Conservation (phyloP, 2,329 filamentous ascomycete species). For the Verticillium nonalfalfae region DNA sequence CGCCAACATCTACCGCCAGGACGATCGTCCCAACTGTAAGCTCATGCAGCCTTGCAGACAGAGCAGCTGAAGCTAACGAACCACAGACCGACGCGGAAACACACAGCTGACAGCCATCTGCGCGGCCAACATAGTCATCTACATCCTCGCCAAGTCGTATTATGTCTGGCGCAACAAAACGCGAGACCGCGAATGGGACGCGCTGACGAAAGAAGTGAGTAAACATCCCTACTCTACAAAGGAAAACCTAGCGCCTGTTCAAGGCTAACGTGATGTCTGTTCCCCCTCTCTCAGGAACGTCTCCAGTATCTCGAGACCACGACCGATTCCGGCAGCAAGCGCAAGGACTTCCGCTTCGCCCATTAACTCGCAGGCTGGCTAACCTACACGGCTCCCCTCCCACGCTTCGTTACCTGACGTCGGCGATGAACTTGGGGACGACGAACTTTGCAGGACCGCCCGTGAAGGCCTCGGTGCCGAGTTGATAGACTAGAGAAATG, state of each 20-base stretch:
- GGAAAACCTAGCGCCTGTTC: slow-evolving; percentile 15
- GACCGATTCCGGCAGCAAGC: slow-evolving; percentile 36
- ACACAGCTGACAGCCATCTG: slow-evolving; percentile 41
- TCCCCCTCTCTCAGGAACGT: slow-evolving; percentile 12
- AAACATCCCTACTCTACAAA: slow-evolving; percentile 1
- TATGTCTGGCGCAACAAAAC: slow-evolving; percentile 42
- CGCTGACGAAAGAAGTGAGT: slow-evolving; percentile 34
- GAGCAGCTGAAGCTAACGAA: accelerated
- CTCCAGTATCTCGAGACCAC: slow-evolving; percentile 26
- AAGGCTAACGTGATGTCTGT: neutral
- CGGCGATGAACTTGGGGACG: slow-evolving; percentile 13
- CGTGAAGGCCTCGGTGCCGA: slow-evolving; percentile 18
- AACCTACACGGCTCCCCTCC: neutral
- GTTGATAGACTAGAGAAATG: slow-evolving; percentile 12
- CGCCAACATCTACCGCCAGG: slow-evolving; percentile 34
- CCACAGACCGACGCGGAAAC: slow-evolving; percentile 33
- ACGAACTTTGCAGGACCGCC: slow-evolving; percentile 15
- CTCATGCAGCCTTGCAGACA: accelerated
- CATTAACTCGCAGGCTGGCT: neutral
- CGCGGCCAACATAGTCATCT: slow-evolving; percentile 40
- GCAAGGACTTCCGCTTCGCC: slow-evolving; percentile 35
- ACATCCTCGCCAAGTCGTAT: slow-evolving; percentile 42
- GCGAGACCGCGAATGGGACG: slow-evolving; percentile 37
- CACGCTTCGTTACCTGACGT: slow-evolving; percentile 2
- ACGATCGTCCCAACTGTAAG: slow-evolving; percentile 18